phyloP scores from a whole-genome alignment of 208 protist species.

The Eutreptiella sp. region DNA sequence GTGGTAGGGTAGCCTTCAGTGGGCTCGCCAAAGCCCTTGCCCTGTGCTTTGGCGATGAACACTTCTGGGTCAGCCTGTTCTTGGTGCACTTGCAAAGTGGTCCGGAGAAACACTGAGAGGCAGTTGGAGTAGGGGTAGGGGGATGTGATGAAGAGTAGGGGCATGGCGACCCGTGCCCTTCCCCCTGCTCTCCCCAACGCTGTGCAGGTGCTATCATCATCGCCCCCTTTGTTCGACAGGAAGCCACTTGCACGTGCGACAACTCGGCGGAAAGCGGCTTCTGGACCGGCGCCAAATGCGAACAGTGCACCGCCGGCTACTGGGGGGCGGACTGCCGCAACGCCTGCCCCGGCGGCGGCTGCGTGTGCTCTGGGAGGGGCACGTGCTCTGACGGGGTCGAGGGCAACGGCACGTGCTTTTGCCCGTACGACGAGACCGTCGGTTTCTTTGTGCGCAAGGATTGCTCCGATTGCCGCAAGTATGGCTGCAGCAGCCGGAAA shows the following conservation, averaged over 20 bases:
- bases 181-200: neutral
- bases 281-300: neutral
- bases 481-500: too few species aligned
- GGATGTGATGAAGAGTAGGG: too few species aligned
- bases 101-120: too few species aligned
- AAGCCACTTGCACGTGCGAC: slow-evolving; percentile 1
- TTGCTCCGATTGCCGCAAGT: too few species aligned
- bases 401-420: slow-evolving; percentile 37
- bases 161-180: neutral
- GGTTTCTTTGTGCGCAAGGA: too few species aligned
- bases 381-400: slow-evolving; percentile 21
- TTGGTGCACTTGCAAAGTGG: too few species aligned
- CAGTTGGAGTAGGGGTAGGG: too few species aligned
- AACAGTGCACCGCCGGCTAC: neutral
- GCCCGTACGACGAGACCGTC: too few species aligned
- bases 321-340: neutral
- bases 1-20: too few species aligned
- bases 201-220: neutral
- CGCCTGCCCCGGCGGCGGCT: slow-evolving; percentile 26
- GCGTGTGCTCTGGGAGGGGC: slow-evolving; percentile 15
- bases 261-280: neutral
- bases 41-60: too few species aligned
- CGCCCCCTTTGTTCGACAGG: neutral
- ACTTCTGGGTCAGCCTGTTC: too few species aligned
- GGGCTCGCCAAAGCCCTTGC: too few species aligned